Base-by-base conservation (phyloP, 2,329 filamentous ascomycete species). In the Calonectria naviculata region DNA sequence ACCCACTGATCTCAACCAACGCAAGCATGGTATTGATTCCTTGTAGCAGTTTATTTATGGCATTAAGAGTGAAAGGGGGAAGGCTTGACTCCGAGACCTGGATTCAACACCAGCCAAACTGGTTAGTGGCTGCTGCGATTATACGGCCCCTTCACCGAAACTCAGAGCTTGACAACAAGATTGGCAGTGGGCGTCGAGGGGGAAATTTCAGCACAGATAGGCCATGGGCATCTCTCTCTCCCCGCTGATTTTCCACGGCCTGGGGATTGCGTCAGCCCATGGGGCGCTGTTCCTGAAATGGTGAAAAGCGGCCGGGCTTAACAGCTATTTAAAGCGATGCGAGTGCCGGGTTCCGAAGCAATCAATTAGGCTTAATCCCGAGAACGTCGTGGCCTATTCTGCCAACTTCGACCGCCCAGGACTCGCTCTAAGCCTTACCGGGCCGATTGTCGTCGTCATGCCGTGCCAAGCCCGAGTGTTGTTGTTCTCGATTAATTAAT, bases 281-380 rank as follows among this genome's bases (percentile, higher is more conserved):
- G 52, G 52, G 52, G 52, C 52, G 24, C 36, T 10, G 52, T 28
- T 24, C n/a, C 13, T 38, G 34, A 36, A 38, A 36, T 38, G 52
- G 34, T 21, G 36, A 31, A 58, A 58, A 36, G 21, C 8, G 21
- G 31, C 52, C n/a, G 13, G 52, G 17, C 31, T 36, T 17, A 6
- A 28, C 38, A 13, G 52, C 52, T 58, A 58, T 38, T 58, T 58
- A 58, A 58, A 58, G 34, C 52, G 21, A 58, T 21, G 9, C 21
- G 29, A 58, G 52, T 58, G 52, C 52, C 52, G 52, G 52, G 21
- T 26, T 58, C 52, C 52, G 52, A 38, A 38, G 52, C 52, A 58
- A 58, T 58, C 52, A 58, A 58, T 58, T 58, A 58, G 52, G 52
- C 52, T 38, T 56, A 38, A 58, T 38, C 52, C 52, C 24, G 31